Evolutionary conservation across 805 yeast genomes (phyloP), one percentile per base, ranked within the genome.

Genomic region (Candida yuanshanica): DNA sequence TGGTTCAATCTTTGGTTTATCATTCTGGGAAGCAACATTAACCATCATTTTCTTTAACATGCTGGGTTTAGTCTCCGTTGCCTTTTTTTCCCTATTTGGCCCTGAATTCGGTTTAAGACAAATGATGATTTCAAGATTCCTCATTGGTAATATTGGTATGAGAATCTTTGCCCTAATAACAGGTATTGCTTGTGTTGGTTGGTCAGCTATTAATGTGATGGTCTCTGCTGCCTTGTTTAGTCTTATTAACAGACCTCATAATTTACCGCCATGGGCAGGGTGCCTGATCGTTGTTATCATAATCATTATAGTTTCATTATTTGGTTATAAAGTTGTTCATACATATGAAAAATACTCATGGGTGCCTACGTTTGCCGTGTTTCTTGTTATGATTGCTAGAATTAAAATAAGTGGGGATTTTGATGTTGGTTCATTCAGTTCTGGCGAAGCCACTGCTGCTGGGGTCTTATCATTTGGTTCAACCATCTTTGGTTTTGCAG

Each of bases 201-300:
- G 96, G 96, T 83, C 91, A 63, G 86, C 95, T 9, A 90, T 87
- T 35, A 89, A 89, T 64, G 85, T 85, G 47, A 84, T 88, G 75
- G 83, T 88, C 20, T 79, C 93, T 27, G 95, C 95, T 20, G 91
- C 86, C 61, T 67, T 88, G 48, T 69, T 89, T 44, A 79, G 82
- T 64, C 77, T 83, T 56, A 81, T 89, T 46, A 87, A 87, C 68
- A 68, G 67, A 26, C 63, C 66, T 39, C 63, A 64, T 44, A 51
- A 68, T 49, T 66, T 83, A 51, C 96, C 96, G 29, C 83, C 90
- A 25, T 85, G 95, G 91, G 96, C 87, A 27, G 96, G 93, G 23
- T 82, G 93, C 62, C 56, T 90, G 39, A 74, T 89, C 43, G 67
- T 90, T 52, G 75, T 84, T 24, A 43, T 78, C 35, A 69, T 75